These are phyloP conservation scores for Zygosaccharomyces pseudobailii DNA, from an alignment of 1,139 yeast species.

Conservation along the genomic window DNA sequence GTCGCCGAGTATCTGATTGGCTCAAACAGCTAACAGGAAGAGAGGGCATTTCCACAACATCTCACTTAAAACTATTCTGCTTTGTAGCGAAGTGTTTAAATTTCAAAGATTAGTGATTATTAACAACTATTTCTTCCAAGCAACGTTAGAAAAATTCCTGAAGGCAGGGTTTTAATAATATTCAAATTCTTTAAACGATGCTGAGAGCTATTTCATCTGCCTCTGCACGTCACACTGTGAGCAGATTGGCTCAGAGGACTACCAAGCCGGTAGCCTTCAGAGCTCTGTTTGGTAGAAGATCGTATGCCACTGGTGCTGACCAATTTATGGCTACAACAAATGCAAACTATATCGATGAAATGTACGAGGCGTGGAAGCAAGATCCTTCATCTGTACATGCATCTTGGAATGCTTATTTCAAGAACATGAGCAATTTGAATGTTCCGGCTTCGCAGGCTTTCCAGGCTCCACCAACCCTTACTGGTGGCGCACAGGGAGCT, in stretches of 20 bases:
- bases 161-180: not conserved
- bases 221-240: conserved; percentile 8
- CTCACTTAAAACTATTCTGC: not conserved
- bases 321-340: conserved; percentile 78
- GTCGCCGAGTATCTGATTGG: conserved; percentile 7
- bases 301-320: conserved; percentile 41
- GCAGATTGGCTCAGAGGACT: conserved; percentile 6
- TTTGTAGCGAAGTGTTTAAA: not conserved
- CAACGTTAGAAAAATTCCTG: not conserved
- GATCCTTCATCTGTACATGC: conserved; percentile 91
- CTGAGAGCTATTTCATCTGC: conserved; percentile 13
- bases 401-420: conserved; percentile 95
- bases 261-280: not conserved
- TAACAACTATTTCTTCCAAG: not conserved
- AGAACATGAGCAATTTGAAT: conserved; percentile 69
- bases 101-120: not conserved
- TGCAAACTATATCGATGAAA: conserved; percentile 93
- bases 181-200: conserved; percentile 5
- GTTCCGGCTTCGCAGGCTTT: conserved; percentile 75
- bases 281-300: conserved; percentile 7
- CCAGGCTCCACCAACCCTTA: conserved; percentile 84
- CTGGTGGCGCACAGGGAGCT: conserved; percentile 56
- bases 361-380: conserved; percentile 90
- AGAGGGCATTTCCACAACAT: not conserved
- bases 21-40: not conserved